Evolutionary conservation across 1,284 basidiomycete species (phyloP).

Genomic region (Farysia itapuensis): DNA sequence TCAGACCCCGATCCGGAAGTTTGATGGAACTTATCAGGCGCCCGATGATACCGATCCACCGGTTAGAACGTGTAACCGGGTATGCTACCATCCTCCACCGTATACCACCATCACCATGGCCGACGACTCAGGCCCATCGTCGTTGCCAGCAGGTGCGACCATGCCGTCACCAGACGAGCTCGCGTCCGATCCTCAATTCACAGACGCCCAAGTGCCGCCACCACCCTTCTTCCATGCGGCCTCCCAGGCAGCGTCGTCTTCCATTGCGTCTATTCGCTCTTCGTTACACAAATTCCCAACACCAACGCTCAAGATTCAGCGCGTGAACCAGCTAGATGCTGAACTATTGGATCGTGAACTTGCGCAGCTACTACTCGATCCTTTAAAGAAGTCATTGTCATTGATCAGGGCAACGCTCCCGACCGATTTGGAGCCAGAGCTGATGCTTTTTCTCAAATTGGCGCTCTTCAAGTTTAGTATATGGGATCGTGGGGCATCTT

Average conservation of each 20-base stretch:
- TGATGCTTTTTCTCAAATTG: constrained; percentile 74
- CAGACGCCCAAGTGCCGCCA: constrained; percentile 25
- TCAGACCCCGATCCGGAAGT: no score
- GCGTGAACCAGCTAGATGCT: constrained; percentile 90
- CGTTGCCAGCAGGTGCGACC: not conserved
- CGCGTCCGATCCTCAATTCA: constrained; percentile 14
- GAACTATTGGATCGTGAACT: constrained; percentile 89
- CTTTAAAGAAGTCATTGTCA: constrained; percentile 72
- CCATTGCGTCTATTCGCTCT: constrained; percentile 39
- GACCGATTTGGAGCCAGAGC: constrained; percentile 76
- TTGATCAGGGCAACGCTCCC: constrained; percentile 67
- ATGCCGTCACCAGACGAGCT: constrained; percentile 16
- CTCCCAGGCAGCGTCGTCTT: constrained; percentile 29
- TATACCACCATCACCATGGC: no score
- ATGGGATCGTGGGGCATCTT: constrained; percentile 78
- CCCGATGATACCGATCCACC: no score
- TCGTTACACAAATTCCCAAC: constrained; percentile 50
- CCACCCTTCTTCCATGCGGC: constrained; percentile 48
- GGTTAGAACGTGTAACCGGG: no score
- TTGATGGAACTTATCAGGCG: no score
- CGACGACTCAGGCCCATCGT: not conserved
- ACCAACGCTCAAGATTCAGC: constrained; percentile 53
- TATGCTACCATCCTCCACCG: no score
- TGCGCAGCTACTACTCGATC: constrained; percentile 77
- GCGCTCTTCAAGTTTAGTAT: constrained; percentile 81